These are phyloP conservation scores for Stachybotrys echinatus DNA, from an alignment of 2,329 filamentous ascomycete species.

Conservation along the genomic window DNA sequence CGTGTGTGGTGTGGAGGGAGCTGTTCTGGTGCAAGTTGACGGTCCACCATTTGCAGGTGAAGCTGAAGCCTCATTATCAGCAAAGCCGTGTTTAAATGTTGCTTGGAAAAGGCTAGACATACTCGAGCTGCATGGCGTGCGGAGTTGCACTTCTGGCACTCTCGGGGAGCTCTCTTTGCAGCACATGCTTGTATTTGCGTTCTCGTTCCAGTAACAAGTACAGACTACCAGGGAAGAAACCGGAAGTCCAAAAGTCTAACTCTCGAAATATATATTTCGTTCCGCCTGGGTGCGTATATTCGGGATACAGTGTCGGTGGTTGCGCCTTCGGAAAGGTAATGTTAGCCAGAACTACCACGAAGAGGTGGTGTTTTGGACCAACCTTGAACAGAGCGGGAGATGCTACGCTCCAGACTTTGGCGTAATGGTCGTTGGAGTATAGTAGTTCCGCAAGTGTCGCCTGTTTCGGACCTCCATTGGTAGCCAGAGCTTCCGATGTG, in stretches of 20 bases:
- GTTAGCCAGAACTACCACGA: no score
- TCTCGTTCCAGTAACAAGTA: conserved; percentile 32
- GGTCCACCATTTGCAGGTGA: conserved; percentile 36
- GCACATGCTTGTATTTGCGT: no score
- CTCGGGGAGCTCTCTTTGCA: no score
- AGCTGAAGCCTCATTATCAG: conserved; percentile 5
- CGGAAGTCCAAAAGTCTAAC: conserved; percentile 40
- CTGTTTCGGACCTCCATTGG: no score
- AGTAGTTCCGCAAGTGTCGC: no score
- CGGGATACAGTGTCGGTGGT: conserved; percentile 22
- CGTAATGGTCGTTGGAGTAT: no score
- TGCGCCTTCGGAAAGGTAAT: neutral
- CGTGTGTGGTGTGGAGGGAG: conserved; percentile 28
- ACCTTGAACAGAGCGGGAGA: no score
- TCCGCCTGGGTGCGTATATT: conserved; percentile 30
- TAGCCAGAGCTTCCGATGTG: no score
- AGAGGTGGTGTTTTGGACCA: no score
- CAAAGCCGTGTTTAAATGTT: neutral
- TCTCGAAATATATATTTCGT: conserved; percentile 32
- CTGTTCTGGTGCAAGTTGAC: conserved; percentile 28
- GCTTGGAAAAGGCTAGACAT: neutral
- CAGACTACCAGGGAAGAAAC: conserved; percentile 40
- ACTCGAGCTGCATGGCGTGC: conserved; percentile 20
- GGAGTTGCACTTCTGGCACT: no score
- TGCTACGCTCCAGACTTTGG: no score